These are phyloP conservation scores for Coelastrella sp. DNA, from an alignment of 139 green algal species.

Conservation along the genomic window DNA sequence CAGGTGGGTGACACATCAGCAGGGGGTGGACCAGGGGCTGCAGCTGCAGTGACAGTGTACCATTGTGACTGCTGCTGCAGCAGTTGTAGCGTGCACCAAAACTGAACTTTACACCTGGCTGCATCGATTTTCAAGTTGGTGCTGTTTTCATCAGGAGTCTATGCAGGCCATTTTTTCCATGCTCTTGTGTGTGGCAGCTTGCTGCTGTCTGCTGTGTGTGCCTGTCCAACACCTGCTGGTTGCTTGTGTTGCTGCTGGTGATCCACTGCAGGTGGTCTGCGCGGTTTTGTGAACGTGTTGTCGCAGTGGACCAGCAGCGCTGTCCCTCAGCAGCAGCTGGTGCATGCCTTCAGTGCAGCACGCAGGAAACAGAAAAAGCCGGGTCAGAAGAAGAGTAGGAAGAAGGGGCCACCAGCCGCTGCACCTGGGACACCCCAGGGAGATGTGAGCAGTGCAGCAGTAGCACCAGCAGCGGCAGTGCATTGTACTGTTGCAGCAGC, in stretches of 20 bases:
- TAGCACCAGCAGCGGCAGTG: background rate
- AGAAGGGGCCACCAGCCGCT: background rate
- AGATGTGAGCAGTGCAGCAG: background rate
- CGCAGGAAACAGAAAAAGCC: background rate
- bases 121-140: too few relatives aligned
- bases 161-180: too few relatives aligned
- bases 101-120: too few relatives aligned
- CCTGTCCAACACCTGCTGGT: background rate
- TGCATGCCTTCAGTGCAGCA: slow-evolving; percentile 32
- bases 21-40: too few relatives aligned
- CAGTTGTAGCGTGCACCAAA: too few relatives aligned
- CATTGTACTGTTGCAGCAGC: background rate
- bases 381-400: background rate
- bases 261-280: slow-evolving; percentile 9
- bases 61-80: background rate
- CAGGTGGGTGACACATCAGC: background rate
- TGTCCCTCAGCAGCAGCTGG: slow-evolving; percentile 21
- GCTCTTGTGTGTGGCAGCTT: too few relatives aligned
- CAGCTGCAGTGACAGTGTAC: background rate
- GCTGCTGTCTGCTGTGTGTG: background rate
- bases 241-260: background rate
- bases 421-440: background rate
- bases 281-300: slow-evolving; percentile 41
- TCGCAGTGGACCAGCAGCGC: slow-evolving; percentile 1
- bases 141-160: too few relatives aligned